Conservation (phyloP, 805 yeast genomes). For the Brettanomyces bruxellensis region DNA sequence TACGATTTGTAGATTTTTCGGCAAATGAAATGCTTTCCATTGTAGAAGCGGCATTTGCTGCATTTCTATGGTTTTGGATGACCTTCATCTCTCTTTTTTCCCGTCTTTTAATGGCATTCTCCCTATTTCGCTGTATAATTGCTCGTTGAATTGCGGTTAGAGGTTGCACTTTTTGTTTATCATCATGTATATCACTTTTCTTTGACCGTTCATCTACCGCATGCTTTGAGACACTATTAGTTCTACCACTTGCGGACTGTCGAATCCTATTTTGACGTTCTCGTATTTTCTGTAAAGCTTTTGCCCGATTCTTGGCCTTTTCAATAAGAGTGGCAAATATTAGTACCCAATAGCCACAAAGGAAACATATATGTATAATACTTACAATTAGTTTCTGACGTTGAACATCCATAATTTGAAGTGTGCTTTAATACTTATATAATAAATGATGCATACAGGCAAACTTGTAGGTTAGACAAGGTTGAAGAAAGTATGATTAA, state of each 20-base stretch:
- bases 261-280: conserved; percentile 26
- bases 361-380: background rate
- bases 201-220: background rate
- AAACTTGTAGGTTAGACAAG: too few species aligned
- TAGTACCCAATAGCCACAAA: background rate
- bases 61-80: conserved; percentile 13
- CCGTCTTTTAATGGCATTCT: conserved; percentile 37
- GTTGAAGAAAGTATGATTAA: too few species aligned
- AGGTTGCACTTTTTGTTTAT: background rate
- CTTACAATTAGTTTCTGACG: conserved; percentile 19
- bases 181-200: background rate
- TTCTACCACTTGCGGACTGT: background rate
- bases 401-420: too few species aligned
- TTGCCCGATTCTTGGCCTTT: conserved; percentile 55
- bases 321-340: background rate
- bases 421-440: too few species aligned
- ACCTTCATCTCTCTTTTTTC: conserved; percentile 6
- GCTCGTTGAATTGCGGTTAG: conserved; percentile 40
- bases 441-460: too few species aligned
- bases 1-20: too few species aligned
- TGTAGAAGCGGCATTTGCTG: conserved; percentile 5
- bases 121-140: conserved; percentile 43
- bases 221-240: background rate
- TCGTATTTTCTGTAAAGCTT: conserved; percentile 51
- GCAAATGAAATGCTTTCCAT: too few species aligned